phyloP scores from a whole-genome alignment of 768 basidiomycete genomes.

The Tulasnella sp. region DNA sequence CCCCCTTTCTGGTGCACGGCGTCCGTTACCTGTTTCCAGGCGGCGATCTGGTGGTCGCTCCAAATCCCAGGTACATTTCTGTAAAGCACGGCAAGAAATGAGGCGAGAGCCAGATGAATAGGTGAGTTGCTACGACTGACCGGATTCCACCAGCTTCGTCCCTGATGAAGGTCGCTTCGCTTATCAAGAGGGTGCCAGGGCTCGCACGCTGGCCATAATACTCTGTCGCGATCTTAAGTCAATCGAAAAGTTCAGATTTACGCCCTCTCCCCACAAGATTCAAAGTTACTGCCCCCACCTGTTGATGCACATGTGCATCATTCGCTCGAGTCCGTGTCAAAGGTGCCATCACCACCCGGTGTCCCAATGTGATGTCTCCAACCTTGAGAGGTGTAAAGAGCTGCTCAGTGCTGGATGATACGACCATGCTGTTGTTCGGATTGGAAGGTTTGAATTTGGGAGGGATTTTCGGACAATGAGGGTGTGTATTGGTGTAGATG shows the following conservation, averaged over 20 bases:
- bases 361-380: constrained; percentile 27
- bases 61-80: constrained; percentile 51
- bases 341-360: constrained; percentile 46
- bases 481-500: too few species aligned
- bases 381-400: constrained; percentile 28
- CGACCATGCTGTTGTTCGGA: background rate
- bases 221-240: constrained; percentile 2
- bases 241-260: too few species aligned
- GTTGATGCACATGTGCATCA: constrained; percentile 18
- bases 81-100: constrained; percentile 33
- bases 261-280: too few species aligned
- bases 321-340: constrained; percentile 37
- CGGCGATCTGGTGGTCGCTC: constrained; percentile 43
- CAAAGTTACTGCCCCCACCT: background rate
- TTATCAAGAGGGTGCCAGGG: constrained; percentile 23
- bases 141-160: constrained; percentile 14
- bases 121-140: background rate
- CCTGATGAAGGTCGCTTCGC: constrained; percentile 27
- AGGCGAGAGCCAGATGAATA: constrained; percentile 21
- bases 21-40: constrained; percentile 41
- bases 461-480: too few species aligned
- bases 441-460: too few species aligned
- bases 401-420: background rate
- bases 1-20: constrained; percentile 26
- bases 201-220: constrained; percentile 16